Percentiles rank a stretch among this genome's conserved stretches.
Evolutionary conservation across 176 grass and related monocot genomes (phyloP).

Genomic region (Areca catechu): DNA sequence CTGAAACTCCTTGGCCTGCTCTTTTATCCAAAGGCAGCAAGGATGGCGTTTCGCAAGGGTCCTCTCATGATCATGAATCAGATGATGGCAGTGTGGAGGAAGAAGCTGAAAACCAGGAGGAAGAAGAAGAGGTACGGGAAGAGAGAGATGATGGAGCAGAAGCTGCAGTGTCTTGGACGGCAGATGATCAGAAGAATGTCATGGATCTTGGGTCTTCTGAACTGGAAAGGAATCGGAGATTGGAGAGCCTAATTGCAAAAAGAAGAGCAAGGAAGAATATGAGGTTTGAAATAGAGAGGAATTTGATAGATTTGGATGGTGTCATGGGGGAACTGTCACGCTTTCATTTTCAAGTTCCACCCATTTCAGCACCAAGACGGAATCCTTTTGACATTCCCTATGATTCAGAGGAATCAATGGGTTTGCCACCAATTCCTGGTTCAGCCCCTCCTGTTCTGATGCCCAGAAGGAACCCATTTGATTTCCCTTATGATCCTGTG

Average conservation of each 20-base stretch:
- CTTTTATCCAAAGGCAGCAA: constrained; percentile 30
- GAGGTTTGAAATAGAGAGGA: constrained; percentile 43
- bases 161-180: constrained; percentile 76
- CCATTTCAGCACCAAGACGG: constrained; percentile 50
- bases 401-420: constrained; percentile 38
- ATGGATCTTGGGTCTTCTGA: constrained; percentile 95
- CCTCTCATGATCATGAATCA: constrained; percentile 42
- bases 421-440: constrained; percentile 32
- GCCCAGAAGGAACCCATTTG: constrained; percentile 62
- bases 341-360: constrained; percentile 40
- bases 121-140: constrained; percentile 34
- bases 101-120: constrained; percentile 28
- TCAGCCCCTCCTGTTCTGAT: constrained; percentile 82
- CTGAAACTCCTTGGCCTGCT: constrained; percentile 14
- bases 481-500: constrained; percentile 48
- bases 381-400: constrained; percentile 79
- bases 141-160: constrained; percentile 40
- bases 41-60: constrained; percentile 42
- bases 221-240: constrained; percentile 82
- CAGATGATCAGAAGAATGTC: constrained; percentile 85
- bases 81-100: constrained; percentile 51
- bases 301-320: constrained; percentile 34
- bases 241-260: constrained; percentile 76
- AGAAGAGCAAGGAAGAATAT: constrained; percentile 86
- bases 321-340: constrained; percentile 39